Evolutionary conservation across 257 asterid species (phyloP).

Genomic region (Catharanthus roseus): DNA sequence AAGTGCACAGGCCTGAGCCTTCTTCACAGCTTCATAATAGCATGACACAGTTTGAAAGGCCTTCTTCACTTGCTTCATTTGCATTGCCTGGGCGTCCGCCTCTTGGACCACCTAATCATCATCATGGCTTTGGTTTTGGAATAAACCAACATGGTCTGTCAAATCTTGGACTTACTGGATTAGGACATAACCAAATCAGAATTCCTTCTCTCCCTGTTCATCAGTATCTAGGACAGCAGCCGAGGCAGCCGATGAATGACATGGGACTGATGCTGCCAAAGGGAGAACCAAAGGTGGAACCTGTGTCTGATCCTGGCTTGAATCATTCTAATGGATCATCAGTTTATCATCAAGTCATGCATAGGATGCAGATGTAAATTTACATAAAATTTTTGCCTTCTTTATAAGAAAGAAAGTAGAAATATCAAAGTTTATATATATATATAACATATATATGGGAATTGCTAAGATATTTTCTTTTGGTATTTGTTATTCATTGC

Average conservation of each 20-base stretch:
- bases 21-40: slow-evolving; percentile 44
- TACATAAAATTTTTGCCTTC: slow-evolving; percentile 17
- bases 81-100: slow-evolving; percentile 40
- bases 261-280: slow-evolving; percentile 47
- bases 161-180: slow-evolving; percentile 37
- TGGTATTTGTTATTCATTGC: not conserved
- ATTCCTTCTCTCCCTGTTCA: slow-evolving; percentile 29
- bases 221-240: slow-evolving; percentile 41
- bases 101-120: slow-evolving; percentile 31
- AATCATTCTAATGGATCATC: slow-evolving; percentile 36
- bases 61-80: slow-evolving; percentile 32
- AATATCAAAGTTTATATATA: slow-evolving; percentile 15
- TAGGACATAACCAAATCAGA: slow-evolving; percentile 39
- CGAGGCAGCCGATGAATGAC: slow-evolving; percentile 27
- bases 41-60: slow-evolving; percentile 41
- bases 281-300: slow-evolving; percentile 54
- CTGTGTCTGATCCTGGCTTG: slow-evolving; percentile 41
- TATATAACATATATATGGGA: slow-evolving; percentile 1
- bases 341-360: slow-evolving; percentile 59
- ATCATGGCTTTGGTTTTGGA: slow-evolving; percentile 44
- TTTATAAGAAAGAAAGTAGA: slow-evolving; percentile 12
- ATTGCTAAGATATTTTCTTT: slow-evolving; percentile 2
- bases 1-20: slow-evolving; percentile 45
- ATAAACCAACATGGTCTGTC: slow-evolving; percentile 43
- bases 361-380: slow-evolving; percentile 52